These are phyloP conservation scores for Pichia sp. DNA, from an alignment of 1,139 yeast genomes.

Conservation along the genomic window DNA sequence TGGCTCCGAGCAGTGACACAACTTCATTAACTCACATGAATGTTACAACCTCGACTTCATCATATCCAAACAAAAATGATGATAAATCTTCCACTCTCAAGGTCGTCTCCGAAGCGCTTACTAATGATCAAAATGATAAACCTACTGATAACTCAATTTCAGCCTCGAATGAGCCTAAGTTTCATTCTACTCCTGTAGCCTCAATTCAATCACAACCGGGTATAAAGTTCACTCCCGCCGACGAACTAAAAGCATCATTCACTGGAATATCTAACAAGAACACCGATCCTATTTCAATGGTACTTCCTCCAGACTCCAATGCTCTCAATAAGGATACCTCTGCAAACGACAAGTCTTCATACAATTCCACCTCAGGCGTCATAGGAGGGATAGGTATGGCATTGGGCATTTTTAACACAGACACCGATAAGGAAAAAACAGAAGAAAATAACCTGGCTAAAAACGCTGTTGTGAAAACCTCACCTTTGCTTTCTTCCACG, in stretches of 20 bases:
- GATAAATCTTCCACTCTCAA: slow-evolving; percentile 5
- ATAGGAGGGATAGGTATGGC: slow-evolving; percentile 12
- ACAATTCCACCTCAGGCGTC: slow-evolving; percentile 1
- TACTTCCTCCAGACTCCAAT: slow-evolving; percentile 13
- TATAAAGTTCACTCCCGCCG: slow-evolving; percentile 28
- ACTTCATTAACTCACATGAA: slow-evolving; percentile 12
- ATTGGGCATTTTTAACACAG: slow-evolving; percentile 7
- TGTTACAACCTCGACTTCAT: slow-evolving; percentile 7
- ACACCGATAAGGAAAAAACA: background rate
- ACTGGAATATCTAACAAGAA: slow-evolving; percentile 33
- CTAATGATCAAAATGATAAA: background rate
- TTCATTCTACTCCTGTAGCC: slow-evolving; percentile 3
- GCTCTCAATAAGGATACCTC: background rate
- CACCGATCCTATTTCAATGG: slow-evolving; percentile 14
- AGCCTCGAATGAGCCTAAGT: background rate
- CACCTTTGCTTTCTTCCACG: slow-evolving; percentile 72
- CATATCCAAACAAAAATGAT: background rate
- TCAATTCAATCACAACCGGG: slow-evolving; percentile 20
- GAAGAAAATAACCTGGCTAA: background rate
- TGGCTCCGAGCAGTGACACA: slow-evolving; percentile 12
- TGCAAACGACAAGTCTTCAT: background rate
- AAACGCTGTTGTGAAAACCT: slow-evolving; percentile 35
- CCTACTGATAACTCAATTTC: background rate
- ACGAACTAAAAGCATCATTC: slow-evolving; percentile 37
- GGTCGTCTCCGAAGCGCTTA: background rate